These are phyloP conservation scores for Austroboletus sp. DNA, from an alignment of 1,284 basidiomycete species.

Conservation along the genomic window DNA sequence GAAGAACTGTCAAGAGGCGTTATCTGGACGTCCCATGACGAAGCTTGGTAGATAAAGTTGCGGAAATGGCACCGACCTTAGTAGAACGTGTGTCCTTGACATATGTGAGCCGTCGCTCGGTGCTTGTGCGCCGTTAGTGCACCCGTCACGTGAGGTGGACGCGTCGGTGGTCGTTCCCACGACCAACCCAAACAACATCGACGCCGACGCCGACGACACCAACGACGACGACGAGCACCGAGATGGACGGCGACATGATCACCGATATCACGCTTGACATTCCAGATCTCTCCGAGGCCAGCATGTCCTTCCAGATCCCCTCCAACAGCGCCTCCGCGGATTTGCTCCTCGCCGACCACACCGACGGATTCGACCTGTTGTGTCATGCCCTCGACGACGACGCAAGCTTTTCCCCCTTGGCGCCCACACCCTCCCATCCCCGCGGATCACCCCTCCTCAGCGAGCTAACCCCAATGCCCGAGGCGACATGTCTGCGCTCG, in stretches of 20 bases:
- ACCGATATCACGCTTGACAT: slow-evolving; percentile 44
- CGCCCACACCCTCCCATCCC: slow-evolving; percentile 19
- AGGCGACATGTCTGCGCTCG: slow-evolving; percentile 4
- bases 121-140: slow-evolving; percentile 8
- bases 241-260: slow-evolving; percentile 21
- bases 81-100: not conserved
- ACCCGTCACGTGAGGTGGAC: slow-evolving; percentile 24
- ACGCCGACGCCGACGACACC: not conserved
- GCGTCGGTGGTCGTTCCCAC: slow-evolving; percentile 27
- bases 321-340: slow-evolving; percentile 30
- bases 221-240: slow-evolving; percentile 6
- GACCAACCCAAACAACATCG: not conserved
- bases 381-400: slow-evolving; percentile 30
- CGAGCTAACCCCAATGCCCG: slow-evolving; percentile 36
- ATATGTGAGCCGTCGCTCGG: not conserved
- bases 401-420: slow-evolving; percentile 30
- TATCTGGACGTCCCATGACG: slow-evolving; percentile 4
- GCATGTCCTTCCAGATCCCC: slow-evolving; percentile 52
- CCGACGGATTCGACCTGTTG: slow-evolving; percentile 36
- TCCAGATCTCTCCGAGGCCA: slow-evolving; percentile 42
- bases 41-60: slow-evolving; percentile 7
- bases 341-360: slow-evolving; percentile 38
- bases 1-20: slow-evolving; percentile 14
- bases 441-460: slow-evolving; percentile 28
- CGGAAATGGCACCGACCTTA: not conserved